Conservation (phyloP, 1,139 yeast genomes). For the Candida tropicalis region DNA sequence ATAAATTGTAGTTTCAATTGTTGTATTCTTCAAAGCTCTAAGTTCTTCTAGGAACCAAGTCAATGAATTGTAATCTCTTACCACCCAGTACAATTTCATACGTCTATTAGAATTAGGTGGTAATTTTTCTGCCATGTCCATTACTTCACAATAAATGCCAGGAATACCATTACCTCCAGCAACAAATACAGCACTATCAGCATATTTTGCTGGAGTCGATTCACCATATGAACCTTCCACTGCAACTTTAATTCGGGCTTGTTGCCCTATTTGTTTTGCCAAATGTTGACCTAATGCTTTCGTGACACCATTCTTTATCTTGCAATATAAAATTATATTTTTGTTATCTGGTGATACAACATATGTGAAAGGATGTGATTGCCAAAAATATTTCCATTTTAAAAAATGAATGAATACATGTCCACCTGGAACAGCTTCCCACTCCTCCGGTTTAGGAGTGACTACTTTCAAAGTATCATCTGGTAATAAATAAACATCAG, state of each 20-base stretch:
- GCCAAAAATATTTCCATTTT: conserved; percentile 40
- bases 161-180: conserved; percentile 52
- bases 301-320: conserved; percentile 45
- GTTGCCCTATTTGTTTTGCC: conserved; percentile 26
- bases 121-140: conserved; percentile 22
- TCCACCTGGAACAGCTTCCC: conserved; percentile 52
- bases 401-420: conserved; percentile 55
- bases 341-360: conserved; percentile 22
- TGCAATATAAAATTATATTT: conserved; percentile 31
- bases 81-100: conserved; percentile 53
- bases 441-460: conserved; percentile 42
- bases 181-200: conserved; percentile 35
- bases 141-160: conserved; percentile 44
- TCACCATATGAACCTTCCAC: conserved; percentile 49
- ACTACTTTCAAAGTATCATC: conserved; percentile 45
- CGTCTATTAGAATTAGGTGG: conserved; percentile 20
- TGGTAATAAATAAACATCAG: conserved; percentile 49
- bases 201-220: conserved; percentile 29
- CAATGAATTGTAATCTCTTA: conserved; percentile 46
- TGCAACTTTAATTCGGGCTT: conserved; percentile 36
- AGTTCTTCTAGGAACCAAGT: conserved; percentile 57
- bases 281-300: conserved; percentile 33
- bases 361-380: conserved; percentile 47
- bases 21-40: conserved; percentile 29
- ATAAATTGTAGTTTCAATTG: conserved; percentile 40